Conservation (phyloP, 2,329 filamentous ascomycete species). For the Zasmidium angulare region DNA sequence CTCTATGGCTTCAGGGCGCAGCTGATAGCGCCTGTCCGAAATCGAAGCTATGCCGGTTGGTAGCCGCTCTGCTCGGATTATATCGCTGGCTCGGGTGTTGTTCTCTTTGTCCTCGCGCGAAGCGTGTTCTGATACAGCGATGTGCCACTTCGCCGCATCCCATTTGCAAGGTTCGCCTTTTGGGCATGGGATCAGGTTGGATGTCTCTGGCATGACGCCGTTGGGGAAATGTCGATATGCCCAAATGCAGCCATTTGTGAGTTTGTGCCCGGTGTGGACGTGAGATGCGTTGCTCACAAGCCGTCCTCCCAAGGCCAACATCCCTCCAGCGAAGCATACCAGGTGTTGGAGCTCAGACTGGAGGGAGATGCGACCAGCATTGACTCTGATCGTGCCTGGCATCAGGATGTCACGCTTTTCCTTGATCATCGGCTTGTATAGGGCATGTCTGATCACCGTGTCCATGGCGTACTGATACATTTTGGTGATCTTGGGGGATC, state of each 20-base stretch:
- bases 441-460: constrained; percentile 47
- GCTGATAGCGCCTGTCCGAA: constrained; percentile 60
- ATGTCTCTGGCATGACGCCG: constrained; percentile 63
- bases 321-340: constrained; percentile 69
- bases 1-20: constrained; percentile 77
- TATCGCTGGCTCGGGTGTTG: constrained; percentile 29
- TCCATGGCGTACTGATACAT: constrained; percentile 50
- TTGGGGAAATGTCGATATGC: constrained; percentile 58
- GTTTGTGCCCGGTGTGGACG: constrained; percentile 55
- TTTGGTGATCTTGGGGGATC: constrained; percentile 39
- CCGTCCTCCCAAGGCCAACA: constrained; percentile 66
- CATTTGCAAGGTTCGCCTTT: constrained; percentile 43
- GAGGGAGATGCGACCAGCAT: constrained; percentile 27
- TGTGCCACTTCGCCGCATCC: constrained; percentile 48
- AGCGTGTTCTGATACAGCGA: constrained; percentile 38
- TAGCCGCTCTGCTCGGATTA: constrained; percentile 46
- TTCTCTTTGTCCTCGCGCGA: constrained; percentile 23
- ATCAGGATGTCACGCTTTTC: constrained; percentile 47
- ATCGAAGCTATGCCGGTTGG: constrained; percentile 58
- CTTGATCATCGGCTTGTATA: constrained; percentile 46
- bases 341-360: constrained; percentile 58
- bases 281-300: constrained; percentile 58
- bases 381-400: constrained; percentile 45
- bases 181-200: constrained; percentile 51
- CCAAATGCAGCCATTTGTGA: constrained; percentile 65